phyloP scores from a whole-genome alignment of 495 filamentous ascomycete genomes.

The Podospora bellae-mahoneyi region DNA sequence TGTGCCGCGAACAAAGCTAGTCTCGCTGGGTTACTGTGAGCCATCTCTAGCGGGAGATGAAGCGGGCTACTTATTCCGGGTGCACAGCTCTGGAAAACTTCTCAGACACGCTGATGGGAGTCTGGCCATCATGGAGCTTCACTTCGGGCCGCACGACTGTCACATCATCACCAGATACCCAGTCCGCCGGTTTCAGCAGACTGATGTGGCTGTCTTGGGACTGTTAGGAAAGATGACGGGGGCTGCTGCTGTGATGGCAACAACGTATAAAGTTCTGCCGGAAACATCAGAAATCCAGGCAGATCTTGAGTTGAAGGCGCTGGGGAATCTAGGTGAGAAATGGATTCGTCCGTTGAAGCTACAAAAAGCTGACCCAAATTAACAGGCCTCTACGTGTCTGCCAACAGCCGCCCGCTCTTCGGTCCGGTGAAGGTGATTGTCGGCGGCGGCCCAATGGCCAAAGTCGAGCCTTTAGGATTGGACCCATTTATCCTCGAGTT shows the following conservation, averaged over 20 bases:
- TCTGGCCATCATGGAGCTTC: neutral
- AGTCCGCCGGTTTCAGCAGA: conserved; percentile 49
- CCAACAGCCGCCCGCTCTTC: neutral
- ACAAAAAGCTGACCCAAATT: neutral
- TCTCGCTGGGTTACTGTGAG: conserved; percentile 76
- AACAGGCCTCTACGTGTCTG: neutral
- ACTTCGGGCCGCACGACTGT: conserved; percentile 60
- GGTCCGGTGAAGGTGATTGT: neutral
- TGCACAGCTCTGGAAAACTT: conserved; percentile 36
- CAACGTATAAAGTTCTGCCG: conserved; percentile 48
- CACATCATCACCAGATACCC: conserved; percentile 80
- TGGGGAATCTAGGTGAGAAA: conserved; percentile 68
- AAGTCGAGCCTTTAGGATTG: neutral
- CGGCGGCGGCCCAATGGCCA: neutral
- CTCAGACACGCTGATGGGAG: conserved; percentile 47
- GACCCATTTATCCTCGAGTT: neutral
- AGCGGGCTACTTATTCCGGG: conserved; percentile 51
- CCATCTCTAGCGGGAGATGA: conserved; percentile 48
- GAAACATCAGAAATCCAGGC: conserved; percentile 59
- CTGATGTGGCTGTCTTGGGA: conserved; percentile 66
- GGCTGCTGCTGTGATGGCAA: conserved; percentile 66
- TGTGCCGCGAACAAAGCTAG: conserved; percentile 62
- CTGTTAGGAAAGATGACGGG: conserved; percentile 88
- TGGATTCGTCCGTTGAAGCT: neutral
- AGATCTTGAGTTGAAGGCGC: conserved; percentile 68